Conservation (phyloP, 1,139 yeast species). For the Pneumocystis oryctolagi region DNA sequence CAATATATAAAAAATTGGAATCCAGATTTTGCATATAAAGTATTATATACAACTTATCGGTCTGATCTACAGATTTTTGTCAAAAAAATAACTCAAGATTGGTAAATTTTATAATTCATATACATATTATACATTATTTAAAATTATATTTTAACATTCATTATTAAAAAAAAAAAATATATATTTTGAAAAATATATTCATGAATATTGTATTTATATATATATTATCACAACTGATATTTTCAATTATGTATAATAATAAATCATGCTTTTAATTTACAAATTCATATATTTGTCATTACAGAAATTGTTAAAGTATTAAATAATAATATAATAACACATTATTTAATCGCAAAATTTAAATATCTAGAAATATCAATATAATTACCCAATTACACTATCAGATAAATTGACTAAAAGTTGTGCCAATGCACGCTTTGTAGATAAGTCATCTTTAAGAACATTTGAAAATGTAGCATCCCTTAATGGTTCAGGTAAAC, state of each 20-base stretch:
- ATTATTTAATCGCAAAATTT: background rate
- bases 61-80: background rate
- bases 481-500: conserved; percentile 72
- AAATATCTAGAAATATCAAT: background rate
- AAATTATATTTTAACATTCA: too few relatives aligned
- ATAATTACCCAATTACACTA: conserved; percentile 1
- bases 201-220: too few relatives aligned
- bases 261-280: background rate
- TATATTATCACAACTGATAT: too few relatives aligned
- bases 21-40: background rate
- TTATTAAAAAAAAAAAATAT: too few relatives aligned
- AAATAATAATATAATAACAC: background rate
- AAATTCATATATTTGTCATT: background rate
- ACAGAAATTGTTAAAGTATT: too few relatives aligned
- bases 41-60: background rate
- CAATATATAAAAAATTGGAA: background rate
- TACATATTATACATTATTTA: background rate
- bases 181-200: too few relatives aligned
- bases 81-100: background rate
- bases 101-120: background rate
- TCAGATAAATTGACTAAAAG: conserved; percentile 52
- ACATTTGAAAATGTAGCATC: conserved; percentile 79
- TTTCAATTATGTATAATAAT: background rate
- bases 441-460: conserved; percentile 73
- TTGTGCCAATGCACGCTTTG: conserved; percentile 77